A percentile compares a stretch with the other conserved stretches of the same genome.
These are phyloP conservation scores for Schwanniomyces vanrijiae DNA, from an alignment of 805 yeast species.

Conservation along the genomic window DNA sequence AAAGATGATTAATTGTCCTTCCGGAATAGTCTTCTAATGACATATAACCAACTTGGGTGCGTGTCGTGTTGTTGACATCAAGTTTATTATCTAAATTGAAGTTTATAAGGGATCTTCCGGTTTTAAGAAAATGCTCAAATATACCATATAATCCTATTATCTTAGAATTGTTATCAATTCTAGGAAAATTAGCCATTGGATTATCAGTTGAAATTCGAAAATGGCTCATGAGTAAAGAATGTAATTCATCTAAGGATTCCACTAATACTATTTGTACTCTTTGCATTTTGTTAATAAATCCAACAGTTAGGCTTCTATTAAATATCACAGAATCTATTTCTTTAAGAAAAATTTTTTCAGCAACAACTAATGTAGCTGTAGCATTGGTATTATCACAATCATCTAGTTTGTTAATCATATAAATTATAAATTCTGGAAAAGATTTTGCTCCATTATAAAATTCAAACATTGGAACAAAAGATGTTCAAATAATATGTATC, in stretches of 20 bases:
- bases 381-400: not conserved
- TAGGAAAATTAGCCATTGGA: not conserved
- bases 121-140: slow-evolving; percentile 4
- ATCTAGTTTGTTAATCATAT: not conserved
- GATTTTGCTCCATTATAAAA: slow-evolving; percentile 7
- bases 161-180: not conserved
- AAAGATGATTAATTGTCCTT: slow-evolving; percentile 7
- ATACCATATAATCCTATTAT: slow-evolving; percentile 9
- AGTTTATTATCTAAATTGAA: not conserved
- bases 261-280: slow-evolving; percentile 6
- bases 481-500: not conserved
- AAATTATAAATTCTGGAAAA: slow-evolving; percentile 8
- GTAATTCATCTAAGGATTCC: slow-evolving; percentile 9
- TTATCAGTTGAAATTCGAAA: not conserved
- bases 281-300: slow-evolving; percentile 1
- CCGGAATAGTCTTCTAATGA: slow-evolving; percentile 6
- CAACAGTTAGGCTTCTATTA: not conserved
- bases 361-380: slow-evolving; percentile 7
- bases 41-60: not conserved
- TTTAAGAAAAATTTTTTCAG: slow-evolving; percentile 5
- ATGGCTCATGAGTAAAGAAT: not conserved
- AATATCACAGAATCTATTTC: not conserved
- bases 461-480: slow-evolving; percentile 3
- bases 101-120: not conserved
- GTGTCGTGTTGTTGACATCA: not conserved